Base-by-base conservation (phyloP, 352 stramenopile genomes). In the Peronospora destructor region DNA sequence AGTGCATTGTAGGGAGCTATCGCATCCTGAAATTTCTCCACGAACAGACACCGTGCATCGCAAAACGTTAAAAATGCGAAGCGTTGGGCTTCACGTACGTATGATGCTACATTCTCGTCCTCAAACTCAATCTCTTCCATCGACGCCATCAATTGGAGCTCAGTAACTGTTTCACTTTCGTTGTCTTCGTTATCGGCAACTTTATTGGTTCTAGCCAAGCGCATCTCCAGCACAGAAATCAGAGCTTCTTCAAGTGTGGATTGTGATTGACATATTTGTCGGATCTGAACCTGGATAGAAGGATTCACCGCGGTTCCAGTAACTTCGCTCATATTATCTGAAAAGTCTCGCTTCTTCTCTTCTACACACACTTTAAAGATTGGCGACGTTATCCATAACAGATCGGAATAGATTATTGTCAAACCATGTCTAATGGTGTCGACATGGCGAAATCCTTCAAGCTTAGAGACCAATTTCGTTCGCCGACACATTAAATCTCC, bases 31-130 rank as follows among this genome's bases (percentile, higher is more conserved):
- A 94, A 89, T 47, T 87, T 87, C 49, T 94, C 82, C 16, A 91
- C 73, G 43, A 90, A 91, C 16, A 94, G 62, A 51, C 84, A 93
- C 0, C 77, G 65, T 8, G 71, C 59, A 55, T 94, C 84, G 41
- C 84, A 91, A 48, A 91, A 88, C 0, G 69, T 75, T 32, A 91
- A 46, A 48, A 91, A 94, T 5, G 82, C 82, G 23, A 69, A 63
- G 1, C 68, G 59, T 49, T 94, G 84, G 3, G 66, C 69, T 4
- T 78, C 66, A 48, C 66, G 78, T 29, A 94, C 76, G 32, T 77
- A 91, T 17, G 61, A 16, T 37, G 57, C 48, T 11, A 80, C 35
- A 19, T 69, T 55, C 4, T 76, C 68, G 42, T 84, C 63, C 47
- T 87, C 67, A 28, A 92, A 68, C n/a, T 55, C 52, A 34, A 90